phyloP scores from a whole-genome alignment of 140 eudicot genomes.

The Senecio squalidus region DNA sequence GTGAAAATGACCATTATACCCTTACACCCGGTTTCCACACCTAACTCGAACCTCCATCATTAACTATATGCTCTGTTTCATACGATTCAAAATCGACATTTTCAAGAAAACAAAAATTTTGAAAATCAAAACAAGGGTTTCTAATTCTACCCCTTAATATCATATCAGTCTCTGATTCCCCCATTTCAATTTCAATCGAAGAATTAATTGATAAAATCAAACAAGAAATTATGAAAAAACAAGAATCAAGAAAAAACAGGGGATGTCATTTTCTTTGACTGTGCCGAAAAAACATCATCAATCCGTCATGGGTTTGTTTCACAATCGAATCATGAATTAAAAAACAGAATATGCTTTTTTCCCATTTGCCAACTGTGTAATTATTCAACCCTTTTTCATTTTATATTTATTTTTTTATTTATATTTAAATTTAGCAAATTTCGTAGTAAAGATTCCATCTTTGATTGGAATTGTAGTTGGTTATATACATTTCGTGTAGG shows the following conservation, averaged over 20 bases:
- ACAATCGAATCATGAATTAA: conserved; percentile 52
- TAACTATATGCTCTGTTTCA: conserved; percentile 16
- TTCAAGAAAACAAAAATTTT: not conserved
- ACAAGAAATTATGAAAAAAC: conserved; percentile 1
- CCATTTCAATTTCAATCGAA: conserved; percentile 12
- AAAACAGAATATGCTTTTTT: conserved; percentile 48
- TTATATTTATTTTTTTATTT: conserved; percentile 20
- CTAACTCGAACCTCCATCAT: conserved; percentile 28
- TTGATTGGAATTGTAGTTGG: conserved; percentile 16
- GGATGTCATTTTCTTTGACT: conserved; percentile 15
- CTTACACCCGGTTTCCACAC: conserved; percentile 15
- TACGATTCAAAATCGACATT: not conserved
- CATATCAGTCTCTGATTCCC: not conserved
- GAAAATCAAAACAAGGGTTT: conserved; percentile 11
- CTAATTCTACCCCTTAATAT: conserved; percentile 5
- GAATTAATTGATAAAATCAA: not conserved
- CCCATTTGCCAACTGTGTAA: conserved; percentile 23
- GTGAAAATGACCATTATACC: conserved; percentile 8
- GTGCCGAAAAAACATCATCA: conserved; percentile 18
- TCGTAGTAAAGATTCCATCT: conserved; percentile 25
- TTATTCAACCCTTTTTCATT: not conserved
- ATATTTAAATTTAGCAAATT: conserved; percentile 5
- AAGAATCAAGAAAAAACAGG: conserved; percentile 2
- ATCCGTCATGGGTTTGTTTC: conserved; percentile 22
- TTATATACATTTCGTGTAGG: conserved; percentile 20